phyloP scores from a whole-genome alignment of 306 rosid species.

The apple (Malus domestica) region DNA sequence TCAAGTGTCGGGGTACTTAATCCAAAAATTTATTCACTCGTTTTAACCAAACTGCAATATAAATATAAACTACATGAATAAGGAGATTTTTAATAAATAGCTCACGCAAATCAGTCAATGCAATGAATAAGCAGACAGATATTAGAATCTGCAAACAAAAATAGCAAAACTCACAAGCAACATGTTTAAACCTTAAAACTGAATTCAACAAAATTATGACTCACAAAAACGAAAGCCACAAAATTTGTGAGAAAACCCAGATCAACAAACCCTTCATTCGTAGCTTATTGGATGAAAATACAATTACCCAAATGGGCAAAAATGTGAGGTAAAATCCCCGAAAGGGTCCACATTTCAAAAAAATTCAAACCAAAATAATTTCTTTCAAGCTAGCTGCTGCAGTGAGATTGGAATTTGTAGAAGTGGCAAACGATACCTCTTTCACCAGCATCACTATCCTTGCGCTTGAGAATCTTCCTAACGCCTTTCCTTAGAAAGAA shows the following conservation, averaged over 20 bases:
- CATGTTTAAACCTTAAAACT: background rate
- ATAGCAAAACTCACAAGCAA: background rate
- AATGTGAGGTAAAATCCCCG: background rate
- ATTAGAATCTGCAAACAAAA: background rate
- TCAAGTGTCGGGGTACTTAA: too few species aligned
- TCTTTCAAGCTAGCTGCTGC: background rate
- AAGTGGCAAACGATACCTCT: slow-evolving; percentile 36
- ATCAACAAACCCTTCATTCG: slow-evolving; percentile 2
- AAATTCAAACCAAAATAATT: background rate
- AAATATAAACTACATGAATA: background rate
- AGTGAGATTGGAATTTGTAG: background rate
- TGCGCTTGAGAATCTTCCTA: slow-evolving; percentile 86
- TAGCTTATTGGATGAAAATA: background rate
- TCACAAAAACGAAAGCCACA: background rate
- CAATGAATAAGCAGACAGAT: background rate
- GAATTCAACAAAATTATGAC: background rate
- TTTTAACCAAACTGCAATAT: background rate
- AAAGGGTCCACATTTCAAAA: background rate
- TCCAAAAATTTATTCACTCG: background rate
- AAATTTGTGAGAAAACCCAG: background rate
- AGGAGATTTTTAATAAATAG: background rate
- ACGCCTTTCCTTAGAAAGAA: slow-evolving; percentile 63
- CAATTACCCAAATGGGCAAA: slow-evolving; percentile 1
- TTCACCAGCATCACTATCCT: slow-evolving; percentile 95
- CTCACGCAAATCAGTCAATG: background rate